These are phyloP conservation scores for Epichloe baconii DNA, from an alignment of 2,329 filamentous ascomycete genomes.

Conservation along the genomic window DNA sequence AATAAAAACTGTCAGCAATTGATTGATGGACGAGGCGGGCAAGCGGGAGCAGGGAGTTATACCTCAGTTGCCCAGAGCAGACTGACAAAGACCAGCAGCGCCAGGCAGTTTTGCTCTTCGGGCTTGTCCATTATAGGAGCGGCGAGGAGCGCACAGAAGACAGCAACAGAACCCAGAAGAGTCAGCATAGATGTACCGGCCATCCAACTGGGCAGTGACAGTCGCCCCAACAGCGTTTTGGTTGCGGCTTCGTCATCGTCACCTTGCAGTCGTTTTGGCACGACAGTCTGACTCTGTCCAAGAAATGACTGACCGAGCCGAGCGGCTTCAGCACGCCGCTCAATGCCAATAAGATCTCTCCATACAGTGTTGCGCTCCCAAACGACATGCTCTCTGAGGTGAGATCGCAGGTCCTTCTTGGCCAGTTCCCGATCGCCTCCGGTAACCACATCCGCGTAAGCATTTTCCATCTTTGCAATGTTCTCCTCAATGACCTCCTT, in stretches of 20 bases:
- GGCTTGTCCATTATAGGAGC: conserved; percentile 72
- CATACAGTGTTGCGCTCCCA: conserved; percentile 99
- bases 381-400: conserved; percentile 90
- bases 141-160: conserved; percentile 64
- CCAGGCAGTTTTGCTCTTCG: conserved; percentile 93
- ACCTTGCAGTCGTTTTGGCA: conserved; percentile 64
- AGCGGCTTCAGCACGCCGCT: conserved; percentile 86
- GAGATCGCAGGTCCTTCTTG: conserved; percentile 73
- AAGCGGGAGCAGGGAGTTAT: conserved; percentile 14
- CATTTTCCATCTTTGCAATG: conserved; percentile 61
- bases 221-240: conserved; percentile 64
- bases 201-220: conserved; percentile 69
- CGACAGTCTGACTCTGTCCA: conserved; percentile 56
- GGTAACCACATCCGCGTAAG: conserved; percentile 73
- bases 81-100: conserved; percentile 86
- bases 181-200: conserved; percentile 70
- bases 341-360: conserved; percentile 97
- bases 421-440: conserved; percentile 65
- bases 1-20: conserved; percentile 5
- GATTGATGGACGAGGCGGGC: background rate
- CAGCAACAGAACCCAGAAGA: conserved; percentile 52
- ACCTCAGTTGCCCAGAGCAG: conserved; percentile 94
- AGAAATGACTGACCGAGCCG: conserved; percentile 79
- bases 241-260: conserved; percentile 55
- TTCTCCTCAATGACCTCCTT: conserved; percentile 57